Evolutionary conservation across 768 basidiomycete species (phyloP), one percentile per base, ranked within the genome.

Genomic region (Tylopilus vinaceipallidus): DNA sequence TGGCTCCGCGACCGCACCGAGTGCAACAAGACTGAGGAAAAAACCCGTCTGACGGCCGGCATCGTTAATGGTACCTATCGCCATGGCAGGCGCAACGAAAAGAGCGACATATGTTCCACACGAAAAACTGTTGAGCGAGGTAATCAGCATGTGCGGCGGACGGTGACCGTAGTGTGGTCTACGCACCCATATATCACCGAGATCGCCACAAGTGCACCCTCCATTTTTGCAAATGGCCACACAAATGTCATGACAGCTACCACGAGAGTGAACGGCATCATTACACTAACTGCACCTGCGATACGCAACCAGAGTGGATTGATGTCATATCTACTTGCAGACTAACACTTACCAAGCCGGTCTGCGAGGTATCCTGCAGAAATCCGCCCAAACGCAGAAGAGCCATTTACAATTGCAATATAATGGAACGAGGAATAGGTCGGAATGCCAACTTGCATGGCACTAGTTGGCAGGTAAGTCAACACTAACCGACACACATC

Each of bases 1-100:
- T 3, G 86, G 84, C 0, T 88, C 88, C 0, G 74, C 75, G 4
- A 89, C 70, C 0, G 83, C 83, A 6, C 84, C 85, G 17, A 88
- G 35, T 0, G 86, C 75, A 24, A 80, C 49, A 45, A 85, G 72
- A 24, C 76, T 83, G 63, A 84, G 70, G 52, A 78, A 79, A 75
- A 87, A 81, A 8, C 88, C 87, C 0, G 77, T 68, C 13, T 88
- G 72, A 24, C 83, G 72, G 3, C 88, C 88, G 1, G 86, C 75
- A 44, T 89, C 86, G 13, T 68, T 69, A 0, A 75, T 71, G 1
- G 74, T 72, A 0, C 88, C 87, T 64, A 90, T 74, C 11, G 77
- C 72, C 56, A 86, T 78, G 29, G 80, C 73, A 1, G 87, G 86
- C n/a, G 76, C 73, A 1, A 72, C 60, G 24, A 86, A 57, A 9